Evolutionary conservation across 2,329 filamentous ascomycete species (phyloP).

Genomic region (Neoarthrinium moseri): DNA sequence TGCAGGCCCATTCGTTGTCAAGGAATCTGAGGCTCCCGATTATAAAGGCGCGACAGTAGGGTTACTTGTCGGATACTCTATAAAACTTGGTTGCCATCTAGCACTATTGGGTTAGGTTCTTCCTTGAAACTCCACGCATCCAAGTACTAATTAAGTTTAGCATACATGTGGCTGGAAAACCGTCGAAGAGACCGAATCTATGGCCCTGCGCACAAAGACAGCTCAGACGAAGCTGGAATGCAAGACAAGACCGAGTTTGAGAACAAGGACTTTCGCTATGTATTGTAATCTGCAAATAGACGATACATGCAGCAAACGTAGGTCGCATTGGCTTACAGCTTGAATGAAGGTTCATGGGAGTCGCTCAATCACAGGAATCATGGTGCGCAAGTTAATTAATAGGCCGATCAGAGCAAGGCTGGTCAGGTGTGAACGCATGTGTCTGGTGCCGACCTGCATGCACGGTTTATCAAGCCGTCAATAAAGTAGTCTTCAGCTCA

Average conservation of each 20-base stretch:
- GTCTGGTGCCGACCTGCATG: too few relatives aligned
- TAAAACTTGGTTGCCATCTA: constrained; percentile 34
- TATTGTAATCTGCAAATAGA: constrained; percentile 30
- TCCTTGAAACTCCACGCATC: neutral
- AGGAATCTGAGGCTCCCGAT: constrained; percentile 28
- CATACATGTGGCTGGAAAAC: constrained; percentile 38
- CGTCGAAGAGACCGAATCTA: constrained; percentile 41
- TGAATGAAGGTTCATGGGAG: too few relatives aligned
- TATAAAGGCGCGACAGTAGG: constrained; percentile 35
- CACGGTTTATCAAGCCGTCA: too few relatives aligned
- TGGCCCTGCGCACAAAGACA: constrained; percentile 39
- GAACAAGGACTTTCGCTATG: constrained; percentile 53
- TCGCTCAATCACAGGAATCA: too few relatives aligned
- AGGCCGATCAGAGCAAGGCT: too few relatives aligned
- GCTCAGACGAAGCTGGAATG: constrained; percentile 54
- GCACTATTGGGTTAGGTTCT: constrained; percentile 28
- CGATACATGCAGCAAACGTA: neutral
- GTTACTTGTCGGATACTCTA: constrained; percentile 36
- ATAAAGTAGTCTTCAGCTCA: too few relatives aligned
- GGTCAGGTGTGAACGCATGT: too few relatives aligned
- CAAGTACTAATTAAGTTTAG: neutral
- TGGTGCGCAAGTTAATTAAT: too few relatives aligned
- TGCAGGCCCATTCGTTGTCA: constrained; percentile 35
- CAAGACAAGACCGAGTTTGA: constrained; percentile 55
- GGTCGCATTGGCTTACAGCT: too few relatives aligned